Evolutionary conservation across 192 early-diverging fungal species (phyloP).

Genomic region (Rhizophlyctis rosea): DNA sequence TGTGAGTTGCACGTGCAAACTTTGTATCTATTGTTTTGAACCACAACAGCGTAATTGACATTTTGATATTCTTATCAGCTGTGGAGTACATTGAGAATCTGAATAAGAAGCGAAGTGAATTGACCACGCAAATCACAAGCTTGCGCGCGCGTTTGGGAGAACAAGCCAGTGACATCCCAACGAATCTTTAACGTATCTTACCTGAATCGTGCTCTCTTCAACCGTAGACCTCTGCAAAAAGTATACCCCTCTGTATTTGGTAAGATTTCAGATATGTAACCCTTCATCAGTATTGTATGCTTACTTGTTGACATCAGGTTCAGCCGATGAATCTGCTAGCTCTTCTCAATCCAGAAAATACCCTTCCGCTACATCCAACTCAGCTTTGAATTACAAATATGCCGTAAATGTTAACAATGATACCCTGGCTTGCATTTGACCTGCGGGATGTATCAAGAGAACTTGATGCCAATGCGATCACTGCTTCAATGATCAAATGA

Average conservation of each 20-base stretch:
- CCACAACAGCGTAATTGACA: background rate
- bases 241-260: background rate
- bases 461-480: too few species aligned
- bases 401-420: too few species aligned
- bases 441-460: too few species aligned
- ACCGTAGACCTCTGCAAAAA: too few species aligned
- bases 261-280: background rate
- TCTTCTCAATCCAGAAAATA: too few species aligned
- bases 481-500: too few species aligned
- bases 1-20: background rate
- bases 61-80: constrained; percentile 14
- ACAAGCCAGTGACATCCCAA: background rate
- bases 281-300: background rate
- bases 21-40: background rate
- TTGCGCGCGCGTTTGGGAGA: constrained; percentile 9
- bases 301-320: too few species aligned
- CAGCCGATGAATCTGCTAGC: too few species aligned
- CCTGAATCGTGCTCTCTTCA: background rate
- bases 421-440: too few species aligned
- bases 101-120: constrained; percentile 5
- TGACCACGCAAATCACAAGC: constrained; percentile 9
- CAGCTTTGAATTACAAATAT: too few species aligned
- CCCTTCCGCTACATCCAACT: too few species aligned
- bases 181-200: background rate
- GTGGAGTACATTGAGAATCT: constrained; percentile 38